Evolutionary conservation across 768 basidiomycete species (phyloP), one percentile per base, ranked within the genome.

Genomic region (Termitomyces titanicus): DNA sequence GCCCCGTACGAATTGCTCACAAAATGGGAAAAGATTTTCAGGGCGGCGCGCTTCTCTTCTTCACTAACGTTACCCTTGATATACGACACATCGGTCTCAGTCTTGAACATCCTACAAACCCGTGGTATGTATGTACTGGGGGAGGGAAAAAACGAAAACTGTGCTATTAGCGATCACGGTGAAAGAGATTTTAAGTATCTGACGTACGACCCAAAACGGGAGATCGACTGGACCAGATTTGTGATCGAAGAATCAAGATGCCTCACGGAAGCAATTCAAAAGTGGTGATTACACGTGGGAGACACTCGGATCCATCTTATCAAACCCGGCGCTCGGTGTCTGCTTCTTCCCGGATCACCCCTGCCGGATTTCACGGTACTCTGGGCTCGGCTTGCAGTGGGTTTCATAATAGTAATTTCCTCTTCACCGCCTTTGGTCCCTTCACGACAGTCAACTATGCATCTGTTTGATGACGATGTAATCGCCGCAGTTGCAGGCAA

Each of bases 51-150:
- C 56, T 79, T 79, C 33, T 72, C 64, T 9, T 74, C 70, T 24
- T 69, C 68, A 9, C 72, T 63, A 27, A 75, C 64, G 56, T 79
- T 81, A 13, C 79, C 78, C 43, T 62, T 64, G 48, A 79, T 72
- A 17, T 63, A 44, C 4, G 69, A 66, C 27, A 68, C 64, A 27
- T 73, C 70, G 43, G 20, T 22, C 18, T 35, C 44, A 15, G 61
- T 35, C 24, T 49, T 53, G 51, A 20, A 27, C 9, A 27, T 10
- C 24, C 54, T 53, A 12, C 47, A 24, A n/a, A 40, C 39, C 53
- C n/a, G n/a, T n/a, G n/a, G 53, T 58, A 15, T n/a, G 39, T 29
- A 29, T 4, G 45, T 39, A 37, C 43, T 12, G 33, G 38, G 39
- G 33, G 38, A 33, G 31, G 22, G n/a, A n/a, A n/a, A n/a, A n/a